Evolutionary conservation across 805 yeast species (phyloP), one percentile per base, ranked within the genome.

Genomic region (Brettanomyces anomalus): DNA sequence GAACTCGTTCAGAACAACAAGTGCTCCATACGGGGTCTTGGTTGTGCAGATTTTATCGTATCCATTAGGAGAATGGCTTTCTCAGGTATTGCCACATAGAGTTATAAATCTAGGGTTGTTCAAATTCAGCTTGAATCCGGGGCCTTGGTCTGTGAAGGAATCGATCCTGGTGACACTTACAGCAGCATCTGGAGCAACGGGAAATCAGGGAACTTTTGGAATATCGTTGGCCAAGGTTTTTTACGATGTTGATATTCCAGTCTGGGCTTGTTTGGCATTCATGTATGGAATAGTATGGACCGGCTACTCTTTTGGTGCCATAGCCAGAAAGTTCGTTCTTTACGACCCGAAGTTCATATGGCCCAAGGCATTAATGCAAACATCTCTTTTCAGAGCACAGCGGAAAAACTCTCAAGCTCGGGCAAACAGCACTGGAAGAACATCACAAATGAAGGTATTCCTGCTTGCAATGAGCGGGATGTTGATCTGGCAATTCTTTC

Each of bases 71-170:
- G 61, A 65, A 42, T 68, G 67, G 64, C 49, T 74, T 39, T 74
- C 78, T 0, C 49, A 43, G 18, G 55, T 51, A 0, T 55, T 74
- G 3, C 79, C 79, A 0, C 41, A 50, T 8, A 59, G 52, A 41
- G 41, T 52, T 5, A 43, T 62, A 5, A 46, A 40, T 7, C 26
- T 42, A 2, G 46, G 52, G 1, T 18, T 41, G 11, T 50, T 54
- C 40, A 46, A 47, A 26, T 65, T 71, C 47, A 60, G 60, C 42
- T 49, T 71, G 40, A 74, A 74, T 45, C 79, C 80, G 0, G 74
- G 77, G 2, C 78, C 79, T 0, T 74, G 78, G 78, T 58, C 75
- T 4, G 66, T 74, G 36, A 73, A 74, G 45, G 79, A 74, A 49
- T 66, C 77, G 7, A 70, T 74, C 30, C 44, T 79, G 61, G 65